phyloP scores from a whole-genome alignment of 2,329 filamentous ascomycete species.

The Neofusicoccum ribis region DNA sequence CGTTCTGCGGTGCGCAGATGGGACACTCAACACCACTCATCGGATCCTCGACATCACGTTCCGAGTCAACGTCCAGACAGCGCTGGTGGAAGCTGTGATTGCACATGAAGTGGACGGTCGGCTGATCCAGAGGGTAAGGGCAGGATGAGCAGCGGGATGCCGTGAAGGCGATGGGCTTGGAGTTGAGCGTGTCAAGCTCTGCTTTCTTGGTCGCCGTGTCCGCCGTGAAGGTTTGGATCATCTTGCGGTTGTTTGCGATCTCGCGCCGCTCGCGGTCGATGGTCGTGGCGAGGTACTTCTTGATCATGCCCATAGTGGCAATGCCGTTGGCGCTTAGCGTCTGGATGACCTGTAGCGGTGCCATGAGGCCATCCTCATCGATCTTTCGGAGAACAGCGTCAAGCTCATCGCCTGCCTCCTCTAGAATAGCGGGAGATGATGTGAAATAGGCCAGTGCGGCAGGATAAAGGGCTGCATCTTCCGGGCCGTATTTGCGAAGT shows the following conservation, averaged over 20 bases:
- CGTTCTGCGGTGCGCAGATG: slow-evolving; percentile 78
- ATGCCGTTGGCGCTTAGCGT: slow-evolving; percentile 77
- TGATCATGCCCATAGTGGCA: slow-evolving; percentile 96
- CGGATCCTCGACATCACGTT: slow-evolving; percentile 60
- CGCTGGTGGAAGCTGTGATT: slow-evolving; percentile 96
- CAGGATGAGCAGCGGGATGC: slow-evolving; percentile 86
- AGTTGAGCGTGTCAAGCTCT: slow-evolving; percentile 75
- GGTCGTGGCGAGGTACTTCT: slow-evolving; percentile 84
- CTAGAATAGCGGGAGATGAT: slow-evolving; percentile 75
- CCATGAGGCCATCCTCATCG: slow-evolving; percentile 88
- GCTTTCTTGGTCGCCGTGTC: slow-evolving; percentile 79
- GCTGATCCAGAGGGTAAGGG: slow-evolving; percentile 74
- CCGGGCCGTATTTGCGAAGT: slow-evolving; percentile 83
- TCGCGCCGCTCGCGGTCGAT: slow-evolving; percentile 87
- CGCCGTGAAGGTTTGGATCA: slow-evolving; percentile 78
- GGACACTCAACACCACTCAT: slow-evolving; percentile 71
- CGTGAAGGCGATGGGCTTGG: slow-evolving; percentile 86
- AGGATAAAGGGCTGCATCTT: slow-evolving; percentile 89
- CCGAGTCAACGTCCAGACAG: slow-evolving; percentile 66
- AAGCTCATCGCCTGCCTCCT: slow-evolving; percentile 84
- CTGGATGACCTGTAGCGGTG: slow-evolving; percentile 93
- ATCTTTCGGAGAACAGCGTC: slow-evolving; percentile 80
- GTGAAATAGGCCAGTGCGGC: slow-evolving; percentile 93
- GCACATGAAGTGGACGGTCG: slow-evolving; percentile 92
- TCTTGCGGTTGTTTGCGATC: slow-evolving; percentile 77